phyloP scores from a whole-genome alignment of 1,139 yeast species.

The Scheffersomyces illinoinensis region DNA sequence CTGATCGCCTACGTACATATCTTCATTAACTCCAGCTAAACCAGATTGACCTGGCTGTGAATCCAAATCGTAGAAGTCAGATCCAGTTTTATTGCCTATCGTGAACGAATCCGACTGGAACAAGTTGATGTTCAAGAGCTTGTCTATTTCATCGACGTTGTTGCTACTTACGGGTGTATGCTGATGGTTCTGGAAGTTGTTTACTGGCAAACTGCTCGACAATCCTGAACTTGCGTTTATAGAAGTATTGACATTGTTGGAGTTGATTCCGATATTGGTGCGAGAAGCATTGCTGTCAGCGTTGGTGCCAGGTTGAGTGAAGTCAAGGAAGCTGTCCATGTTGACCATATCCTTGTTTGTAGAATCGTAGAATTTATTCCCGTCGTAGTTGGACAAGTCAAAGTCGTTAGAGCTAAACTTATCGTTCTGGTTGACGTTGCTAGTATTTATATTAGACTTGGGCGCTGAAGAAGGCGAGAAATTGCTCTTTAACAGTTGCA shows the following conservation, averaged over 20 bases:
- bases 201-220: slow-evolving; percentile 1
- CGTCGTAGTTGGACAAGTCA: neutral
- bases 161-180: slow-evolving; percentile 3
- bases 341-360: slow-evolving; percentile 6
- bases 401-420: neutral
- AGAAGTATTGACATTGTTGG: slow-evolving; percentile 2
- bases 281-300: neutral
- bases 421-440: neutral
- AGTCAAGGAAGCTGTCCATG: slow-evolving; percentile 9
- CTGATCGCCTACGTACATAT: slow-evolving; percentile 6
- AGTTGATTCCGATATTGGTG: slow-evolving; percentile 2
- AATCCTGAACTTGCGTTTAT: slow-evolving; percentile 6
- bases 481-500: slow-evolving; percentile 4
- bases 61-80: neutral
- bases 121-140: slow-evolving; percentile 39
- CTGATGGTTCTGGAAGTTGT: neutral
- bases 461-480: neutral
- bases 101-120: slow-evolving; percentile 36
- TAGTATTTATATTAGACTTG: neutral
- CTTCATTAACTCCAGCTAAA: slow-evolving; percentile 17
- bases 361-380: neutral
- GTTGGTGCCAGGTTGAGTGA: slow-evolving; percentile 2
- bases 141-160: slow-evolving; percentile 42
- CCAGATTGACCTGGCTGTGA: neutral
- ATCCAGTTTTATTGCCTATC: slow-evolving; percentile 14